Evolutionary conservation across 106 monocot species (phyloP), one percentile per base, ranked within the genome.

Genomic region (Vanilla planifolia): DNA sequence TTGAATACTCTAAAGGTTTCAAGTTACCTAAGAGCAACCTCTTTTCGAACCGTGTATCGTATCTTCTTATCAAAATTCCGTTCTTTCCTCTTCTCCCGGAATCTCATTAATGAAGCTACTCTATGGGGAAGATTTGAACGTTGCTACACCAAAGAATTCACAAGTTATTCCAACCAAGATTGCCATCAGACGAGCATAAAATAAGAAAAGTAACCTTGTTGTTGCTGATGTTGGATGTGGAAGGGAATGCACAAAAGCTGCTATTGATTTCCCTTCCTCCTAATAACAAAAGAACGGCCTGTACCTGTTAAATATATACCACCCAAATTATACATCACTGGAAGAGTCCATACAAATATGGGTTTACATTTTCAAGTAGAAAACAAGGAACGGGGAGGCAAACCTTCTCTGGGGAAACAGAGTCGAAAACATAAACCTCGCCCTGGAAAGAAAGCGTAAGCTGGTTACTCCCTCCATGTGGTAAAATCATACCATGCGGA

Each of bases 31-130:
- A 78, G 72, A 14, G 89, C 89, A 34, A 95, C 94, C 73, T 95
- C 94, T 69, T 89, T 95, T 20, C 86, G 74, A 25, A 95, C 89
- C 63, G 66, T 78, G 51, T 95, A 89, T 10, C 89, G 77, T 41
- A 95, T 86, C 63, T 95, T 95, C 80, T 86, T 95, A 64, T 95
- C 89, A 74, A 86, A 95, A 68, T 95, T 95, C 28, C 94, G 53
- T 52, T 95, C 94, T 69, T 95, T 95, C 48, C 89, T 72, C 75
- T 95, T 95, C 76, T 95, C 94, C 1, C 94, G 81, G 59, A 95
- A 95, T 68, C 94, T 83, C 80, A 89, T 89, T 60, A 95, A 47
- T 15, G 94, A 95, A 51, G 94, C 94, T 70, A 86, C 83, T 76
- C 94, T 79, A 35, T 89, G 85, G 25, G 94, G 89, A 64, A 85